phyloP scores from a whole-genome alignment of 1,139 yeast species.

The Suhomyces bribrorum region DNA sequence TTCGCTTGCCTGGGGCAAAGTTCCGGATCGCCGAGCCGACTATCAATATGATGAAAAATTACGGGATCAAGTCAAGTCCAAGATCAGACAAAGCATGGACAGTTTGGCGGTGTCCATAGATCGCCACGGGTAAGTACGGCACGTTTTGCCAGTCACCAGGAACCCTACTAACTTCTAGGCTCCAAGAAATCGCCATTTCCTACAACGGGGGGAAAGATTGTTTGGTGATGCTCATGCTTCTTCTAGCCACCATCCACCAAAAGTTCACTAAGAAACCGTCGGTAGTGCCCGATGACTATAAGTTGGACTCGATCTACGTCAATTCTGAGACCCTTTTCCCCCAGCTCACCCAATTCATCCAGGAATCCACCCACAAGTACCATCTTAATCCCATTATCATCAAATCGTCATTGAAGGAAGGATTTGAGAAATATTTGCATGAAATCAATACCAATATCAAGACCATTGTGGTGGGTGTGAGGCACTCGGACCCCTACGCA shows the following conservation, averaged over 20 bases:
- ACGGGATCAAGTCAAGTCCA: constrained; percentile 32
- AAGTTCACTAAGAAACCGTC: constrained; percentile 19
- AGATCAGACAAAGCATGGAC: constrained; percentile 32
- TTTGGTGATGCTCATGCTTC: constrained; percentile 71
- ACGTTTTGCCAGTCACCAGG: too few relatives aligned
- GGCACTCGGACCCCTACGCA: constrained; percentile 82
- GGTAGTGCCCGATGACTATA: constrained; percentile 32
- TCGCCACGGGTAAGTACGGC: constrained; percentile 33
- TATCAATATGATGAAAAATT: constrained; percentile 25
- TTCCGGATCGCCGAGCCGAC: constrained; percentile 21
- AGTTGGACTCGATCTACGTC: constrained; percentile 63
- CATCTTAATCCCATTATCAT: constrained; percentile 48
- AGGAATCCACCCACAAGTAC: constrained; percentile 42
- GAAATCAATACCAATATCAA: constrained; percentile 46
- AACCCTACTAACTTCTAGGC: constrained; percentile 27
- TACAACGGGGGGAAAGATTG: constrained; percentile 94
- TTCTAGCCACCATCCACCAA: constrained; percentile 58
- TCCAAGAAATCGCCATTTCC: constrained; percentile 67
- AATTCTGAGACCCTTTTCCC: constrained; percentile 68
- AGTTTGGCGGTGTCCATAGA: constrained; percentile 34
- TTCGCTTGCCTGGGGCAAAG: constrained; percentile 29
- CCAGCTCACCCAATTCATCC: constrained; percentile 53
- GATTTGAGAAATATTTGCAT: constrained; percentile 60
- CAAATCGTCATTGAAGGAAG: constrained; percentile 57
- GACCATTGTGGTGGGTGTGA: constrained; percentile 77